phyloP scores from a whole-genome alignment of 495 filamentous ascomycete species.

The Penicillium manginii region DNA sequence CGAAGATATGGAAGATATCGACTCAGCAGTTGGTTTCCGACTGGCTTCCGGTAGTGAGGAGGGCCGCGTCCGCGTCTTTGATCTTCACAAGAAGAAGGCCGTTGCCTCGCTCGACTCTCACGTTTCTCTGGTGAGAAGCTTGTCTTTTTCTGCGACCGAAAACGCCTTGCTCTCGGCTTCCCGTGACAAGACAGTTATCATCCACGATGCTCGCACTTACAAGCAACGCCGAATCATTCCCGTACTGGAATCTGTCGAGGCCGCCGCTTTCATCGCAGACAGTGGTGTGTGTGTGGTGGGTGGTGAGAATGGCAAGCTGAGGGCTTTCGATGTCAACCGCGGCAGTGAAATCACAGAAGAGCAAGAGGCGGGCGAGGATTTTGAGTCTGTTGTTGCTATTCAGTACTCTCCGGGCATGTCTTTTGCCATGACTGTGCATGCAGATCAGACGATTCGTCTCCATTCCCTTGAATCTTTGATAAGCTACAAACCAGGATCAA shows the following conservation, averaged over 20 bases:
- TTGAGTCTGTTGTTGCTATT: slow-evolving; percentile 74
- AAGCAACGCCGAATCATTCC: slow-evolving; percentile 81
- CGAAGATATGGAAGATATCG: slow-evolving; percentile 45
- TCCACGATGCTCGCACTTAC: slow-evolving; percentile 88
- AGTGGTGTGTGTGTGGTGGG: slow-evolving; percentile 77
- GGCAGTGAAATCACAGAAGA: slow-evolving; percentile 80
- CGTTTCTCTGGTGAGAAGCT: slow-evolving; percentile 83
- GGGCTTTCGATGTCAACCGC: slow-evolving; percentile 78
- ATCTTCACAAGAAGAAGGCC: slow-evolving; percentile 80
- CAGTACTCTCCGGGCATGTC: slow-evolving; percentile 63
- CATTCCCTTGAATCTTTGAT: slow-evolving; percentile 60
- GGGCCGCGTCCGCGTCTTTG: slow-evolving; percentile 88
- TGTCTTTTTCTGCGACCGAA: slow-evolving; percentile 77
- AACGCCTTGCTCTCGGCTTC: slow-evolving; percentile 84
- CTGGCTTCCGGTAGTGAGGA: slow-evolving; percentile 92
- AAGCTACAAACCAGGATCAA: slow-evolving; percentile 36
- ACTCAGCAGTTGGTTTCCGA: slow-evolving; percentile 62
- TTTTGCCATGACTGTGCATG: slow-evolving; percentile 80
- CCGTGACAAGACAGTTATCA: slow-evolving; percentile 89
- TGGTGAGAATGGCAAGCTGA: slow-evolving; percentile 79
- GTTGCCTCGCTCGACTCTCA: slow-evolving; percentile 84
- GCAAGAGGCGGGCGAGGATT: slow-evolving; percentile 66
- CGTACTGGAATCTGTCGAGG: slow-evolving; percentile 83
- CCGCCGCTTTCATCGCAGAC: slow-evolving; percentile 73
- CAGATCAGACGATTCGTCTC: slow-evolving; percentile 81